These are phyloP conservation scores for Saccharata proteae DNA, from an alignment of 2,329 filamentous ascomycete genomes.

Conservation along the genomic window DNA sequence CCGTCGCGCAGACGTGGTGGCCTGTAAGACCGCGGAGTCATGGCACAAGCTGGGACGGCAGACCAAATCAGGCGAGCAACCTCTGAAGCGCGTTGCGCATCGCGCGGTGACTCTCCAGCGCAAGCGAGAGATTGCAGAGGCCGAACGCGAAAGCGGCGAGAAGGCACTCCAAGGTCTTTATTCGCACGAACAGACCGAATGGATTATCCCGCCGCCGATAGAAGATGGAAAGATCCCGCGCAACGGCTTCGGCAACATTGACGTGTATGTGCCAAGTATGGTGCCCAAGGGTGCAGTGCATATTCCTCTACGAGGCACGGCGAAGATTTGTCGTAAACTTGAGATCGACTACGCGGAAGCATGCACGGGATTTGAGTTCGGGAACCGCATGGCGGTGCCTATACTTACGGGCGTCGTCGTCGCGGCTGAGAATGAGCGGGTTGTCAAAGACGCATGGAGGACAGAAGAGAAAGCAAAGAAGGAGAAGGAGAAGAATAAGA, in stretches of 20 bases:
- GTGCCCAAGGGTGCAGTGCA: slow-evolving; percentile 75
- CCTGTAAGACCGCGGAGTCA: slow-evolving; percentile 83
- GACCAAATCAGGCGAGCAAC: slow-evolving; percentile 55
- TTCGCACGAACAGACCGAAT: slow-evolving; percentile 75
- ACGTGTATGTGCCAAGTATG: slow-evolving; percentile 91
- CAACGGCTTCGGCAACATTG: slow-evolving; percentile 92
- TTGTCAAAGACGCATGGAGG: slow-evolving; percentile 66
- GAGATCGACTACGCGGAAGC: slow-evolving; percentile 86
- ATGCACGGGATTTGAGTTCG: slow-evolving; percentile 93
- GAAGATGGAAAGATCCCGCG: slow-evolving; percentile 77
- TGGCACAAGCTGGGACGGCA: slow-evolving; percentile 95
- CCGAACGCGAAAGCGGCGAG: slow-evolving; percentile 63
- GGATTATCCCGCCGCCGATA: slow-evolving; percentile 87
- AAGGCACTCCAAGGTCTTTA: slow-evolving; percentile 83
- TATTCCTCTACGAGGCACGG: slow-evolving; percentile 64
- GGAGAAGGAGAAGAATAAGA: slow-evolving; percentile 68
- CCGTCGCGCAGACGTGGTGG: slow-evolving; percentile 63
- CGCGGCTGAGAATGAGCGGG: slow-evolving; percentile 63
- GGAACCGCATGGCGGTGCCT: slow-evolving; percentile 84
- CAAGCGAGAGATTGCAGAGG: slow-evolving; percentile 79
- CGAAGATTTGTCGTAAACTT: slow-evolving; percentile 70
- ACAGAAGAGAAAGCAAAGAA: slow-evolving; percentile 61
- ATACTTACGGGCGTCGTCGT: slow-evolving; percentile 85
- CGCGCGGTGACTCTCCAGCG: slow-evolving; percentile 81
- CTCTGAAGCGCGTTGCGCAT: slow-evolving; percentile 79